A percentile compares a stretch with the other conserved stretches of the same genome.
phyloP scores from a whole-genome alignment of 768 basidiomycete genomes.

The Agrocybe praecox region DNA sequence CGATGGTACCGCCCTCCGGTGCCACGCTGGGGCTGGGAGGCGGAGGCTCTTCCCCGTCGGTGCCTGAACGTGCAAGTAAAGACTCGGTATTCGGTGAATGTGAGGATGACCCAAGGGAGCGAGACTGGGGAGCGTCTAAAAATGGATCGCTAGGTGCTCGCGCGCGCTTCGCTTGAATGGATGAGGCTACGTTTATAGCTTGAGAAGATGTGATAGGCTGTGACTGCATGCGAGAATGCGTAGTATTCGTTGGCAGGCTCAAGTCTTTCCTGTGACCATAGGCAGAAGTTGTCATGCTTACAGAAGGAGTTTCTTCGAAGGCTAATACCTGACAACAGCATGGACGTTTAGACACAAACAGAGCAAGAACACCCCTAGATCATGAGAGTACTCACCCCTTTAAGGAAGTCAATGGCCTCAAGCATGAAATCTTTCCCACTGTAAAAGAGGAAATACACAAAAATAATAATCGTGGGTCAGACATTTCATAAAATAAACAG shows the following conservation, averaged over 20 bases:
- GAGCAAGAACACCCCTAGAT: slow-evolving; percentile 5
- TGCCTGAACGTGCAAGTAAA: slow-evolving; percentile 26
- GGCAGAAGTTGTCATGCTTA: slow-evolving; percentile 34
- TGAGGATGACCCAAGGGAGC: slow-evolving; percentile 57
- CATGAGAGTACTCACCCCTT: slow-evolving; percentile 68
- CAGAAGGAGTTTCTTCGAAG: slow-evolving; percentile 69
- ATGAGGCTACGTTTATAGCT: slow-evolving; percentile 44
- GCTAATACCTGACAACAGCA: slow-evolving; percentile 44
- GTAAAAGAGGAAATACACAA: slow-evolving; percentile 18
- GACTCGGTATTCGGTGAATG: slow-evolving; percentile 39
- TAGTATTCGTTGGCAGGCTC: slow-evolving; percentile 29
- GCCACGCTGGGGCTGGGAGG: slow-evolving; percentile 33
- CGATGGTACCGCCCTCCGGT: slow-evolving; percentile 36
- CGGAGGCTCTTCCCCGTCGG: slow-evolving; percentile 38
- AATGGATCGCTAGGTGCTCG: slow-evolving; percentile 83
- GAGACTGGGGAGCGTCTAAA: slow-evolving; percentile 68
- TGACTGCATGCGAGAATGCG: slow-evolving; percentile 59
- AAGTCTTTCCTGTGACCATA: slow-evolving; percentile 35
- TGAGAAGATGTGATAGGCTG: slow-evolving; percentile 49
- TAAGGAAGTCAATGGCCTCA: slow-evolving; percentile 86
- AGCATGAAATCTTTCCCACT: slow-evolving; percentile 96
- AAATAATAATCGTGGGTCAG: slow-evolving; percentile 17
- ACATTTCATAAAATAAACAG: slow-evolving; percentile 9
- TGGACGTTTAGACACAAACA: slow-evolving; percentile 13
- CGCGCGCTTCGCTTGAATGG: slow-evolving; percentile 59